A percentile compares a stretch with the other conserved stretches of the same genome.
These are phyloP conservation scores for Penicillium sp. DNA, from an alignment of 2,329 filamentous ascomycete genomes.

Conservation along the genomic window DNA sequence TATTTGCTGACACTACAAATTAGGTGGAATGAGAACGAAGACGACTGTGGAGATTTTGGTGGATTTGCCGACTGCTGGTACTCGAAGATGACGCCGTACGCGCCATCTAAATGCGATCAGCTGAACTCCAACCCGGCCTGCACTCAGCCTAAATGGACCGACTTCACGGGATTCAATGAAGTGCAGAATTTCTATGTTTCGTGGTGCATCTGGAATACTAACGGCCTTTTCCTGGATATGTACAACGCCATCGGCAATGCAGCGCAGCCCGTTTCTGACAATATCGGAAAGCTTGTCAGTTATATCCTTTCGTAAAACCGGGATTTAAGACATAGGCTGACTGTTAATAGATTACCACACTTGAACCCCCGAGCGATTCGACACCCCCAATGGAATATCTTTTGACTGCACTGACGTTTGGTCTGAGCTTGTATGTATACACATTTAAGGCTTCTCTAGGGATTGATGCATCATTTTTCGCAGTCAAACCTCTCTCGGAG, in stretches of 20 bases:
- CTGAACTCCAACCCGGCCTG: background rate
- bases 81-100: background rate
- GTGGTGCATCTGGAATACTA: background rate
- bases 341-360: background rate
- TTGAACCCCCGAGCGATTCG: background rate
- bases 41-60: background rate
- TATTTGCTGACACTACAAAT: too few species aligned
- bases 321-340: background rate
- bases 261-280: background rate
- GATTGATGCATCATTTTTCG: background rate
- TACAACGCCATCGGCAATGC: background rate
- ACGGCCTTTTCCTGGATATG: background rate
- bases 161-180: background rate
- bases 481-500: too few species aligned
- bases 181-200: background rate
- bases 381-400: background rate
- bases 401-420: background rate
- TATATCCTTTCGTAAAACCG: background rate
- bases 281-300: background rate
- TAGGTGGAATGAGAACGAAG: background rate
- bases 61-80: background rate
- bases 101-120: background rate
- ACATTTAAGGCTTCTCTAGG: background rate
- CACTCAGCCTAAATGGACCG: background rate
- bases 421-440: background rate